phyloP scores from a whole-genome alignment of 768 basidiomycete genomes.

The Tremella fuciformis region DNA sequence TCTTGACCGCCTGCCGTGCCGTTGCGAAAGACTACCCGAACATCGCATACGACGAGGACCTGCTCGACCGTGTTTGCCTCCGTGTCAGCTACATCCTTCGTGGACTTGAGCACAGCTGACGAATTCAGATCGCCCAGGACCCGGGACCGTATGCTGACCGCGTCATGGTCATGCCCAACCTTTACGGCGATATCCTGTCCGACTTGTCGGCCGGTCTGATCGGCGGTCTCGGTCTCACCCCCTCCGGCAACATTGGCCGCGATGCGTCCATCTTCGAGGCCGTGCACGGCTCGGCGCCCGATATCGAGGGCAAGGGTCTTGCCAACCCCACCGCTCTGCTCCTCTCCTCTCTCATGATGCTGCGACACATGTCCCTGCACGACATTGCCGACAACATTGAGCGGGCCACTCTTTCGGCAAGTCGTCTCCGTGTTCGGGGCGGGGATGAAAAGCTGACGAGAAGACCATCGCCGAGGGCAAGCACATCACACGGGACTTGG shows the following conservation, averaged over 20 bases:
- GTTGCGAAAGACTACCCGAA: constrained; percentile 94
- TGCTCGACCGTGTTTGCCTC: constrained; percentile 92
- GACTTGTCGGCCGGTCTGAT: constrained; percentile 99
- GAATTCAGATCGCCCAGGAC: constrained; percentile 80
- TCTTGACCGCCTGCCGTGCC: constrained; percentile 92
- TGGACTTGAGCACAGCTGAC: constrained; percentile 7
- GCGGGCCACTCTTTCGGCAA: constrained; percentile 63
- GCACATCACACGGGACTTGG: constrained; percentile 89
- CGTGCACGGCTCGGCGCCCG: constrained; percentile 98
- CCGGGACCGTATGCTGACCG: constrained; percentile 89
- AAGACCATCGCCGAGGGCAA: constrained; percentile 98
- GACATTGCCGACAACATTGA: constrained; percentile 85
- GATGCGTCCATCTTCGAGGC: constrained; percentile 99
- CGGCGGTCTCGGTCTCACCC: constrained; percentile 93
- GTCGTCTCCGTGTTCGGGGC: not conserved
- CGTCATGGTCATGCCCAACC: constrained; percentile 99
- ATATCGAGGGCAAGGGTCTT: constrained; percentile 73
- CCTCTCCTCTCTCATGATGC: constrained; percentile 94
- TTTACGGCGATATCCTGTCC: constrained; percentile 83
- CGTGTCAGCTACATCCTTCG: constrained; percentile 59
- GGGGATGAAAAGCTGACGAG: constrained; percentile 6
- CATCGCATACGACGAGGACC: constrained; percentile 91
- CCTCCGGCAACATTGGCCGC: constrained; percentile 94
- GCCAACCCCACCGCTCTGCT: constrained; percentile 99
- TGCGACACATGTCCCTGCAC: constrained; percentile 90